These are phyloP conservation scores for Aspergillus felis DNA, from an alignment of 2,329 filamentous ascomycete genomes.

Conservation along the genomic window DNA sequence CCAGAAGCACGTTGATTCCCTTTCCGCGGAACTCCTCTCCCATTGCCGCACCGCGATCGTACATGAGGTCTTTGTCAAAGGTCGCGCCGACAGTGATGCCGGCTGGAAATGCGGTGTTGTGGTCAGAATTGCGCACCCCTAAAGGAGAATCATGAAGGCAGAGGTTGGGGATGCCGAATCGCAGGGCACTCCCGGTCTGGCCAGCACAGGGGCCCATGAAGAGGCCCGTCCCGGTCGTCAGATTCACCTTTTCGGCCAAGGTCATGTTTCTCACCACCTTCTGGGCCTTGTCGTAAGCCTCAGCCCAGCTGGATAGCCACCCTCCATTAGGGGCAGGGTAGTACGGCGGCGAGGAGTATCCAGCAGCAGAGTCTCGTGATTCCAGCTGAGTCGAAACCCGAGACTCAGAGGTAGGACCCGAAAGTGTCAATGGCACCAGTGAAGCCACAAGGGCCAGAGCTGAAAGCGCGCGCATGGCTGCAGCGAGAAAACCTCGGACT, in stretches of 20 bases:
- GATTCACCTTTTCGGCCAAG: conserved; percentile 73
- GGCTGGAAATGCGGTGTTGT: conserved; percentile 72
- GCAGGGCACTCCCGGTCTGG: conserved; percentile 67
- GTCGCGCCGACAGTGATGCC: conserved; percentile 75
- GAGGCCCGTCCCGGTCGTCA: conserved; percentile 67
- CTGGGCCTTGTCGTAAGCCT: conserved; percentile 67
- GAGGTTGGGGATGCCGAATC: conserved; percentile 68
- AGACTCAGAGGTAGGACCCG: not conserved
- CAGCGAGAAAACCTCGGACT: not conserved
- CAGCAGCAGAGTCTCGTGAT: conserved; percentile 14
- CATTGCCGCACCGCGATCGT: conserved; percentile 62
- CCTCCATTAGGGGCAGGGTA: conserved; percentile 71
- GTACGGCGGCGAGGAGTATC: conserved; percentile 51
- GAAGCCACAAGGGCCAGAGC: not conserved
- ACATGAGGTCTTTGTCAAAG: conserved; percentile 69
- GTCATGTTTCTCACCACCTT: conserved; percentile 70
- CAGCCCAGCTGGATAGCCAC: conserved; percentile 64
- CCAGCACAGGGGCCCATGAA: conserved; percentile 73
- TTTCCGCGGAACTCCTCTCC: conserved; percentile 71
- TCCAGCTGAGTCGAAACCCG: conserved; percentile 4
- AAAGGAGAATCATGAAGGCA: conserved; percentile 69
- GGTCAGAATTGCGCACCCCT: conserved; percentile 68
- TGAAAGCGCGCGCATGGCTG: conserved; percentile 5
- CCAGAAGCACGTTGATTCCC: conserved; percentile 67
- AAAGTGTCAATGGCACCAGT: conserved; percentile 6